These are phyloP conservation scores for Entonaema liquescens DNA, from an alignment of 495 filamentous ascomycete genomes.

Conservation along the genomic window DNA sequence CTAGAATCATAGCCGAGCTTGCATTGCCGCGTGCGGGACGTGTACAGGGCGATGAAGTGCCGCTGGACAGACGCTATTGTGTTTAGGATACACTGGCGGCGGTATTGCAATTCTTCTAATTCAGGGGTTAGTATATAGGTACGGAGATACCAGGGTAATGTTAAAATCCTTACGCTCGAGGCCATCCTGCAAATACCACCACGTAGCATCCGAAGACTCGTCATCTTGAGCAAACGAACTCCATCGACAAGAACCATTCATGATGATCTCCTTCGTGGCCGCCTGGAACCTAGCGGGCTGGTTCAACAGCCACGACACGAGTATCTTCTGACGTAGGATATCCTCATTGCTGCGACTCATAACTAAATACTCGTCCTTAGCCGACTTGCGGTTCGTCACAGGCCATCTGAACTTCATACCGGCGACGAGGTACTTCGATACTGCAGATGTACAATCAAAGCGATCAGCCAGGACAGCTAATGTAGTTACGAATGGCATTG, in stretches of 20 bases:
- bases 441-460: slow-evolving; percentile 62
- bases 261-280: slow-evolving; percentile 68
- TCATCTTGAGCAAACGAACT: slow-evolving; percentile 51
- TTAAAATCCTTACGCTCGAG: slow-evolving; percentile 69
- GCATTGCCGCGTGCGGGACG: slow-evolving; percentile 70
- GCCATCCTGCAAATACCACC: slow-evolving; percentile 77
- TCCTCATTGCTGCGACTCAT: slow-evolving; percentile 59
- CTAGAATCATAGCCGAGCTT: slow-evolving; percentile 79
- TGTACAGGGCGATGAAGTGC: slow-evolving; percentile 76
- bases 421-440: slow-evolving; percentile 56
- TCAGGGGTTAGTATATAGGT: slow-evolving; percentile 22
- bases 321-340: slow-evolving; percentile 67
- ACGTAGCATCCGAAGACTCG: slow-evolving; percentile 55
- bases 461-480: slow-evolving; percentile 73
- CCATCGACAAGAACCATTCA: slow-evolving; percentile 74
- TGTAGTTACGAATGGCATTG: slow-evolving; percentile 66
- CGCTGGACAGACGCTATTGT: slow-evolving; percentile 79
- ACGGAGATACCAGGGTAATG: not conserved
- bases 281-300: slow-evolving; percentile 60
- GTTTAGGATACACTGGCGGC: slow-evolving; percentile 74
- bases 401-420: slow-evolving; percentile 58
- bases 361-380: slow-evolving; percentile 50
- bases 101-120: slow-evolving; percentile 74
- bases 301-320: slow-evolving; percentile 67
- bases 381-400: slow-evolving; percentile 47